Percentiles rank a stretch among this genome's conserved stretches.
Conservation (phyloP, 495 filamentous ascomycete genomes). For the Pyrenopolyporus hunteri region DNA sequence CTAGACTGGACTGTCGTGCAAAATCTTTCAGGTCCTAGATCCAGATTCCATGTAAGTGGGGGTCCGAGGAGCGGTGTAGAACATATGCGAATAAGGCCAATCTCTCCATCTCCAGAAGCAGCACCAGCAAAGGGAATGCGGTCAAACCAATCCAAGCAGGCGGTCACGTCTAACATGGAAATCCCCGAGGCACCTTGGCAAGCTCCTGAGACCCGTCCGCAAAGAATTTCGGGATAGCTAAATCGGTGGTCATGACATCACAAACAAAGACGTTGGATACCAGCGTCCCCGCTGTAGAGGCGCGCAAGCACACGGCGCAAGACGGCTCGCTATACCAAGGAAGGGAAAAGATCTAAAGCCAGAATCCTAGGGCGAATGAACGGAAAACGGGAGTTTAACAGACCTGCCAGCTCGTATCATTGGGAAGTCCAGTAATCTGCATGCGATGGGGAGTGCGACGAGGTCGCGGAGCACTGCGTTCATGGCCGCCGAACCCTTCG, state of each 20-base stretch:
- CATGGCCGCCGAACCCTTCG: constrained; percentile 69
- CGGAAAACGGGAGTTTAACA: constrained; percentile 68
- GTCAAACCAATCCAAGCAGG: constrained; percentile 45
- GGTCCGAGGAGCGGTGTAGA: constrained; percentile 49
- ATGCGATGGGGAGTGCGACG: constrained; percentile 94
- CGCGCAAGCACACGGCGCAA: constrained; percentile 38
- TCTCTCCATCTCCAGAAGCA: constrained; percentile 52
- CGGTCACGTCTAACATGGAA: constrained; percentile 35
- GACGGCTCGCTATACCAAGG: constrained; percentile 43
- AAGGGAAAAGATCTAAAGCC: constrained; percentile 42
- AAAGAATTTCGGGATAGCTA: constrained; percentile 36
- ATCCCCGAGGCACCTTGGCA: constrained; percentile 39
- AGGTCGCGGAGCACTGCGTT: constrained; percentile 86
- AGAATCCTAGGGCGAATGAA: constrained; percentile 60
- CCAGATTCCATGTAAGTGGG: constrained; percentile 63
- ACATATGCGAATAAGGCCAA: constrained; percentile 51
- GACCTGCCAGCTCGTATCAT: constrained; percentile 99
- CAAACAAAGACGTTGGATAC: constrained; percentile 33
- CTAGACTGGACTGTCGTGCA: constrained; percentile 92
- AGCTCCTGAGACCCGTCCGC: constrained; percentile 43
- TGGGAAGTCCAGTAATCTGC: constrained; percentile 94
- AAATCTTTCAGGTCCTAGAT: constrained; percentile 99
- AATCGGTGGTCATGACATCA: constrained; percentile 35
- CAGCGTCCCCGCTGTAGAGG: constrained; percentile 36
- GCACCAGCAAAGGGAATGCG: constrained; percentile 46